phyloP scores from a whole-genome alignment of 2,329 filamentous ascomycete species.

The Fusarium solani-melongenae region DNA sequence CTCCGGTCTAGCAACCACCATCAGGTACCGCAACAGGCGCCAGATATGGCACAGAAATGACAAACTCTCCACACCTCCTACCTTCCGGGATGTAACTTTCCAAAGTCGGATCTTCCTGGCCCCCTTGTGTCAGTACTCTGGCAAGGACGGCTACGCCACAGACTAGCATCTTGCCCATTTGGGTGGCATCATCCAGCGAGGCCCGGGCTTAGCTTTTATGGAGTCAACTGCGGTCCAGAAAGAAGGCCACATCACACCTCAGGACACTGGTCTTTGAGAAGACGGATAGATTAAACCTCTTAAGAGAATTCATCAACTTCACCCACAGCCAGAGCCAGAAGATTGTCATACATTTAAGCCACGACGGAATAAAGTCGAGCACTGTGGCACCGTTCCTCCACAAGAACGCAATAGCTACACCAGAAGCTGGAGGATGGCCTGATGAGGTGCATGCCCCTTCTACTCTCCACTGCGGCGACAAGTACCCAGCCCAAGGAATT shows the following conservation, averaged over 20 bases:
- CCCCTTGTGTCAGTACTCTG: neutral
- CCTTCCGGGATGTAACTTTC: neutral
- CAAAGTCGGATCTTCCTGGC: neutral
- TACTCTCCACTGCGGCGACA: neutral
- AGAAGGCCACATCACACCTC: neutral
- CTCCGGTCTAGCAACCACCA: neutral
- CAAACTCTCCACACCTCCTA: neutral
- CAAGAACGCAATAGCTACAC: constrained; percentile 3
- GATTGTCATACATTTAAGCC: constrained; percentile 1
- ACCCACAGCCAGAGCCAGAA: neutral
- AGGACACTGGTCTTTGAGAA: neutral
- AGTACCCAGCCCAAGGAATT: neutral
- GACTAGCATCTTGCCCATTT: neutral
- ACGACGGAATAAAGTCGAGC: constrained; percentile 5
- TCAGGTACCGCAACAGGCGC: neutral
- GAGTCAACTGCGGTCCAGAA: neutral
- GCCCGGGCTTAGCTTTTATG: neutral
- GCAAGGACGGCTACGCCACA: neutral
- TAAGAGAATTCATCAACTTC: constrained; percentile 1
- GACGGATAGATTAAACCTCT: neutral
- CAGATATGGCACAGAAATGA: neutral
- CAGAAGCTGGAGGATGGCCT: constrained; percentile 6
- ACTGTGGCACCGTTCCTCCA: constrained; percentile 2
- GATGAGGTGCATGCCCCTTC: neutral
- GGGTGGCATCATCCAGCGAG: neutral